These are phyloP conservation scores for Brassica balearica DNA, from an alignment of 441 rosid species.

Conservation along the genomic window DNA sequence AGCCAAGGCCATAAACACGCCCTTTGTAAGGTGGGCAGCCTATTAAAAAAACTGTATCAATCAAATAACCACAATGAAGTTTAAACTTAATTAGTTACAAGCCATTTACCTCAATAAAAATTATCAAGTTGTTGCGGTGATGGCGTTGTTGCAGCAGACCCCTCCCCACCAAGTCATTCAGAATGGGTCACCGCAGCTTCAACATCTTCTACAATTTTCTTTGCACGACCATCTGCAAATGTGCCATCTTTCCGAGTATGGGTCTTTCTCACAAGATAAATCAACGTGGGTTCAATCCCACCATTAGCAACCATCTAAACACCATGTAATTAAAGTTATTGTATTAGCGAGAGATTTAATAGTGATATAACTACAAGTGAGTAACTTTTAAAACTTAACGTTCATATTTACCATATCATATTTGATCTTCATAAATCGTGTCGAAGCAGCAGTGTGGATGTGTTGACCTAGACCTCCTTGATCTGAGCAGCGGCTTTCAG, in stretches of 20 bases:
- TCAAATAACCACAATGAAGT: too few relatives aligned
- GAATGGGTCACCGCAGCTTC: background rate
- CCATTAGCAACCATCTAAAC: background rate
- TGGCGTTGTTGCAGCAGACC: background rate
- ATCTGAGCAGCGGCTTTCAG: background rate
- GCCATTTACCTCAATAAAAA: background rate
- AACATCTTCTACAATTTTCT: background rate
- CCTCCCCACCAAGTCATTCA: too few relatives aligned
- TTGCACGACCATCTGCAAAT: background rate
- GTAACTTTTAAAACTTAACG: too few relatives aligned
- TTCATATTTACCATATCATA: background rate
- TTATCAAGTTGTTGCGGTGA: background rate
- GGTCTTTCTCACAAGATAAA: background rate
- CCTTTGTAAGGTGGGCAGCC: background rate
- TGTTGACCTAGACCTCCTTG: background rate
- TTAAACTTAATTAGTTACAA: too few relatives aligned
- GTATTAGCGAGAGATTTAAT: too few relatives aligned
- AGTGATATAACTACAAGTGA: too few relatives aligned
- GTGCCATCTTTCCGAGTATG: background rate
- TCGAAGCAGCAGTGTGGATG: background rate
- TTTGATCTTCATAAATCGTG: background rate
- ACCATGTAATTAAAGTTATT: background rate
- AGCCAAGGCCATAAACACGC: background rate
- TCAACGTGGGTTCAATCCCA: background rate
- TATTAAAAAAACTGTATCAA: too few relatives aligned